Evolutionary conservation across 176 grass and related monocot species (phyloP).

Genomic region (Tuctoria greenei): DNA sequence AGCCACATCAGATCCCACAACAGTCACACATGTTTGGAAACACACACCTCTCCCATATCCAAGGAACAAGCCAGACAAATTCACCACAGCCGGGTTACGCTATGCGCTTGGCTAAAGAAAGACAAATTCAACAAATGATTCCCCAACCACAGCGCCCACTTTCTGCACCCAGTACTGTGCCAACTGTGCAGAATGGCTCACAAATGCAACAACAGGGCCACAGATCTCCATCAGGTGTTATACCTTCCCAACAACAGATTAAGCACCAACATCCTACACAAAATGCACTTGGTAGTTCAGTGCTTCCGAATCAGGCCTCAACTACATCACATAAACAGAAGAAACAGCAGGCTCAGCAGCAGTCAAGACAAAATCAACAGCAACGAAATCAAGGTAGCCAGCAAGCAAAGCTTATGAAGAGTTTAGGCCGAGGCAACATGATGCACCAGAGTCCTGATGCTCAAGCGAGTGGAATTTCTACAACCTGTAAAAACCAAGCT

Average conservation of each 20-base stretch:
- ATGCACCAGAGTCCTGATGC: conserved; percentile 66
- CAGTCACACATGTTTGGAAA: conserved; percentile 71
- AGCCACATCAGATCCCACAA: conserved; percentile 66
- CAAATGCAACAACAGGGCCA: conserved; percentile 57
- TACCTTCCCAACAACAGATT: conserved; percentile 51
- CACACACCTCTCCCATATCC: conserved; percentile 54
- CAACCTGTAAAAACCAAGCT: conserved; percentile 58
- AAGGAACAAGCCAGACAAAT: conserved; percentile 61
- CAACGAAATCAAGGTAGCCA: conserved; percentile 79
- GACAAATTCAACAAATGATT: conserved; percentile 62
- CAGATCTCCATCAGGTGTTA: conserved; percentile 29
- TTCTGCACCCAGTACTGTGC: conserved; percentile 45
- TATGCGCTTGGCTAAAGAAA: conserved; percentile 65
- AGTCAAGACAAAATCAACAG: conserved; percentile 74
- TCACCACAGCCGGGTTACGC: conserved; percentile 74
- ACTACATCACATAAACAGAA: conserved; percentile 74
- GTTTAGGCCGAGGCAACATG: conserved; percentile 79
- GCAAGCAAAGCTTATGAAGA: conserved; percentile 85
- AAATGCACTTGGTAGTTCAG: conserved; percentile 41
- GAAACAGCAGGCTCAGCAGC: conserved; percentile 71
- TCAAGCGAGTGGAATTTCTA: conserved; percentile 47
- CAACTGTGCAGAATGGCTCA: conserved; percentile 56
- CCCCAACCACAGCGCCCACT: conserved; percentile 58
- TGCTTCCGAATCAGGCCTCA: conserved; percentile 52
- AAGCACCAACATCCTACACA: conserved; percentile 56